Evolutionary conservation across 139 green algal species (phyloP).

Genomic region (Coelastrella sp.): DNA sequence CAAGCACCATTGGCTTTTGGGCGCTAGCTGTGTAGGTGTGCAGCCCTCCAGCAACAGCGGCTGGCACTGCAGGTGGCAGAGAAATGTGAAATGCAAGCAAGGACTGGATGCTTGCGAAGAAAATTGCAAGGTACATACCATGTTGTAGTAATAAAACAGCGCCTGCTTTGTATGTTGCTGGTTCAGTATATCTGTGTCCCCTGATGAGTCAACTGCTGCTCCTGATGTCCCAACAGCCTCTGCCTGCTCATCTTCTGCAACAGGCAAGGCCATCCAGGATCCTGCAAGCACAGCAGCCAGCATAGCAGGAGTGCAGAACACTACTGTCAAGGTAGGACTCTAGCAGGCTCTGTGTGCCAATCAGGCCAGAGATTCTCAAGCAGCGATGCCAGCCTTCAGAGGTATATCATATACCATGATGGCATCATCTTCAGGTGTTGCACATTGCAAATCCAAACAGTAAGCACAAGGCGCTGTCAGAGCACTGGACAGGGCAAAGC

Average conservation of each 20-base stretch:
- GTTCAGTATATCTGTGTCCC: constrained; percentile 47
- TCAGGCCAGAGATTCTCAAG: neutral
- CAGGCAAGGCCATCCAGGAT: constrained; percentile 16
- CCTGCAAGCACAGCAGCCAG: neutral
- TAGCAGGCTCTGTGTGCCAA: neutral
- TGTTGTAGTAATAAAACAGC: constrained; percentile 10
- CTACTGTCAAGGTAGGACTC: neutral
- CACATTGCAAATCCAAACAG: neutral
- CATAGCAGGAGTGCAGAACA: neutral
- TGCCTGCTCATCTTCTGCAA: neutral
- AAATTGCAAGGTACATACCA: neutral
- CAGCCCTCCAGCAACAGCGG: neutral
- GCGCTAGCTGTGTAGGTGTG: neutral
- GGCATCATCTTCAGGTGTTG: neutral
- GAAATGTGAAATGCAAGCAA: neutral
- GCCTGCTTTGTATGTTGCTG: neutral
- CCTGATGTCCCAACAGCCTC: constrained; percentile 39
- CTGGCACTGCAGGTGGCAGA: neutral
- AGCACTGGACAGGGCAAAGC: neutral
- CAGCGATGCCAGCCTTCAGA: neutral
- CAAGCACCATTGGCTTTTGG: neutral
- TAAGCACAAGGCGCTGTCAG: neutral
- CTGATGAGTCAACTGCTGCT: constrained; percentile 71
- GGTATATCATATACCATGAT: neutral
- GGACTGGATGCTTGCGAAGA: neutral